phyloP scores from a whole-genome alignment of 805 yeast genomes.

The Monosporozyma siamensis region DNA sequence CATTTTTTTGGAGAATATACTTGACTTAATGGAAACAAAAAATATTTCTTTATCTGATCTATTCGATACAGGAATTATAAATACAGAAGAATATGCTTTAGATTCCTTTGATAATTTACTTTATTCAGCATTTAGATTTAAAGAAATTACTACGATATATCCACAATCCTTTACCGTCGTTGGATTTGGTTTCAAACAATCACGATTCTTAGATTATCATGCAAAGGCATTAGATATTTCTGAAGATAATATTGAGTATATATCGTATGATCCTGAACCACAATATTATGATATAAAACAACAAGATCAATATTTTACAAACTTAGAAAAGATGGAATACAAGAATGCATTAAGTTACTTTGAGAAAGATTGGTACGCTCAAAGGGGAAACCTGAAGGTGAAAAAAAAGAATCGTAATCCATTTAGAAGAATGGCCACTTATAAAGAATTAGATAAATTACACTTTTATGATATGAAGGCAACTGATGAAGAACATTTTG shows the following conservation, averaged over 20 bases:
- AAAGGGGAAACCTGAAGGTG: slow-evolving; percentile 32
- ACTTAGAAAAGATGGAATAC: slow-evolving; percentile 40
- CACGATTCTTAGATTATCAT: slow-evolving; percentile 49
- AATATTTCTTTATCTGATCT: slow-evolving; percentile 11
- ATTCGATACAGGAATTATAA: slow-evolving; percentile 21
- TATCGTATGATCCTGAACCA: slow-evolving; percentile 52
- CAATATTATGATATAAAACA: slow-evolving; percentile 19
- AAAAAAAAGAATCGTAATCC: slow-evolving; percentile 55
- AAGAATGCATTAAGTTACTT: slow-evolving; percentile 47
- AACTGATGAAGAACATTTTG: slow-evolving; percentile 15
- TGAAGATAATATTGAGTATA: slow-evolving; percentile 33
- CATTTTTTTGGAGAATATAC: slow-evolving; percentile 2
- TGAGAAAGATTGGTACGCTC: slow-evolving; percentile 49
- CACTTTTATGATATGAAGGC: slow-evolving; percentile 9
- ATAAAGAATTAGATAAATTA: slow-evolving; percentile 14
- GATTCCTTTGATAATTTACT: slow-evolving; percentile 74
- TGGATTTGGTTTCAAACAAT: slow-evolving; percentile 67
- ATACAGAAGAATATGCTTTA: slow-evolving; percentile 62
- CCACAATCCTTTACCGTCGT: slow-evolving; percentile 49
- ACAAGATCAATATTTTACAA: slow-evolving; percentile 35
- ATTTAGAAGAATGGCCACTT: slow-evolving; percentile 35
- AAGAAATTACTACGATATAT: slow-evolving; percentile 36
- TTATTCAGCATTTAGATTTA: slow-evolving; percentile 47
- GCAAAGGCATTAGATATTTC: slow-evolving; percentile 42
- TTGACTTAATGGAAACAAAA: slow-evolving; percentile 2